A percentile compares a stretch with the other conserved stretches of the same genome.
phyloP scores from a whole-genome alignment of 495 filamentous ascomycete genomes.

The Podospora pseudopauciseta region DNA sequence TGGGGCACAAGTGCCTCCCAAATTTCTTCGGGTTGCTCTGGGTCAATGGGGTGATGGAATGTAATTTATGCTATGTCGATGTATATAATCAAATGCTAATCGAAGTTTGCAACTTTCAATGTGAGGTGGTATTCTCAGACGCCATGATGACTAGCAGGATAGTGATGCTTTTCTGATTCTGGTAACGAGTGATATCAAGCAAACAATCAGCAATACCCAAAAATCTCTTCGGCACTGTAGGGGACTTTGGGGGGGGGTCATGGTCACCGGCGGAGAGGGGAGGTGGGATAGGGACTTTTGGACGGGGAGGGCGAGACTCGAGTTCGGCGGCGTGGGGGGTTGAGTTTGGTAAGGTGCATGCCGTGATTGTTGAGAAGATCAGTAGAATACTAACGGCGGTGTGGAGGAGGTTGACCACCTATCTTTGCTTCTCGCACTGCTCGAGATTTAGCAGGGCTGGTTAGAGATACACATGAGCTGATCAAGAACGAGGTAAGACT shows the following conservation, averaged over 20 bases:
- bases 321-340: neutral
- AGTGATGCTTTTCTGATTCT: too few species aligned
- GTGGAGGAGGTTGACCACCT: neutral
- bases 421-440: neutral
- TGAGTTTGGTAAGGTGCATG: neutral
- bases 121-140: too few species aligned
- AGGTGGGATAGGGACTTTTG: neutral
- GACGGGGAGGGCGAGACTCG: neutral
- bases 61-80: too few species aligned
- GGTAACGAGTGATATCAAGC: too few species aligned
- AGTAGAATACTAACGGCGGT: neutral
- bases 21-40: neutral
- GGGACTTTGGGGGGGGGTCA: neutral
- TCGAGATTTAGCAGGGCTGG: neutral
- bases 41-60: neutral
- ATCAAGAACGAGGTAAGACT: too few species aligned
- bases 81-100: too few species aligned
- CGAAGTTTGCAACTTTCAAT: too few species aligned
- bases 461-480: neutral
- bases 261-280: neutral
- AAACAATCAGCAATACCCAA: neutral
- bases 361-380: neutral
- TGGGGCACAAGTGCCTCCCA: conserved; percentile 12
- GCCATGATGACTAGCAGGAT: too few species aligned
- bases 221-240: neutral